Percentiles rank a stretch among this genome's conserved stretches.
These are phyloP conservation scores for Myxozyma neglecta DNA, from an alignment of 805 yeast species.

Conservation along the genomic window DNA sequence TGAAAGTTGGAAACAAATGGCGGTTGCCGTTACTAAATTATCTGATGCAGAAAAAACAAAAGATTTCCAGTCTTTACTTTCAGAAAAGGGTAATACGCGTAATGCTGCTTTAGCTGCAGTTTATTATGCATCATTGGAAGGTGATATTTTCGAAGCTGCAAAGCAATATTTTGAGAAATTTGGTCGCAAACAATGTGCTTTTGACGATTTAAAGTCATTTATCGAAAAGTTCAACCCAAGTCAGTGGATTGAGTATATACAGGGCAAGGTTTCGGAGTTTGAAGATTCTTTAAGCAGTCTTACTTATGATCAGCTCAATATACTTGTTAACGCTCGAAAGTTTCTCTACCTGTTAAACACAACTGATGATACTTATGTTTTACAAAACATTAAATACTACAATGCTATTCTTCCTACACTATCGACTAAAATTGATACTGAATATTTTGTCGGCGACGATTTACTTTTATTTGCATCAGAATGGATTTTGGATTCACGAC, in stretches of 20 bases:
- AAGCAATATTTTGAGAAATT: constrained; percentile 47
- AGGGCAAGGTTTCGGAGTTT: neutral
- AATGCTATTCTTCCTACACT: constrained; percentile 44
- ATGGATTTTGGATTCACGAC: constrained; percentile 36
- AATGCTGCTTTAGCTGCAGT: constrained; percentile 58
- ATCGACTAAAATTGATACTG: constrained; percentile 53
- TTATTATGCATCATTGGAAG: constrained; percentile 43
- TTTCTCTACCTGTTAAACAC: constrained; percentile 44
- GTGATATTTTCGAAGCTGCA: constrained; percentile 29
- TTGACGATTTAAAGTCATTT: constrained; percentile 54
- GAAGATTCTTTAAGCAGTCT: neutral
- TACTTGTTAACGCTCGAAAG: constrained; percentile 50
- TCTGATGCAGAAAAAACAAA: constrained; percentile 33
- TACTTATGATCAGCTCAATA: constrained; percentile 21
- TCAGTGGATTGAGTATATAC: constrained; percentile 30
- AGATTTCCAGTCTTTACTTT: constrained; percentile 41
- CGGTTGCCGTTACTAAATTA: constrained; percentile 48
- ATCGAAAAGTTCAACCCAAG: constrained; percentile 33
- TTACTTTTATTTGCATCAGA: constrained; percentile 56
- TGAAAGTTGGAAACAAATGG: constrained; percentile 64
- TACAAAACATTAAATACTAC: constrained; percentile 45
- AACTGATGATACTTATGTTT: constrained; percentile 34
- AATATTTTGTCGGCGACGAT: constrained; percentile 70
- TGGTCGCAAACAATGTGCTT: constrained; percentile 64
- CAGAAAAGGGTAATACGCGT: constrained; percentile 46